Percentiles rank a stretch among this genome's conserved stretches.
Evolutionary conservation across 345 rosid species (phyloP).

Genomic region (Eucalyptus cloeziana): DNA sequence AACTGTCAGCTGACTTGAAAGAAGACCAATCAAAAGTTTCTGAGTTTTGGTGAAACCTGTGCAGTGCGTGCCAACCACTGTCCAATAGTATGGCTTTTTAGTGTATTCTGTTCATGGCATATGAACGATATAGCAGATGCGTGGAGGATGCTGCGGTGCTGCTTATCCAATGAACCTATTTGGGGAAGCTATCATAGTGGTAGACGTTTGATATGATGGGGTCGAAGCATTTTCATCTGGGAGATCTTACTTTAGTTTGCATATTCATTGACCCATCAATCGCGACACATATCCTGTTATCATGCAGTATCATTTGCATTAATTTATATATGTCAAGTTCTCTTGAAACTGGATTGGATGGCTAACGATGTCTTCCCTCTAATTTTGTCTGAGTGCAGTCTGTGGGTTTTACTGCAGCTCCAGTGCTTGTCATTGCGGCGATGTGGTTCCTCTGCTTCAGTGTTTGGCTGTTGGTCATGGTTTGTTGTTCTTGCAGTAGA

Average conservation of each 20-base stretch:
- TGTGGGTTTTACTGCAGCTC: constrained; percentile 73
- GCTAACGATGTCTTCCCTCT: background rate
- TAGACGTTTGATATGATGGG: background rate
- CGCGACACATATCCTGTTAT: background rate
- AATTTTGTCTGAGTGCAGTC: constrained; percentile 40
- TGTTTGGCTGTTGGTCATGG: constrained; percentile 30
- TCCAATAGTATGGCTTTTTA: background rate
- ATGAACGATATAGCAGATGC: background rate
- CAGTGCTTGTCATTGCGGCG: constrained; percentile 47
- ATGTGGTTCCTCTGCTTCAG: constrained; percentile 82
- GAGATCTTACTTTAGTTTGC: background rate
- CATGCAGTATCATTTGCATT: background rate
- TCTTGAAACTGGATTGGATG: background rate
- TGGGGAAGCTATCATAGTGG: background rate
- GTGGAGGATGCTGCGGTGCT: background rate
- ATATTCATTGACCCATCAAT: background rate
- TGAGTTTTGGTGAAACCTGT: background rate
- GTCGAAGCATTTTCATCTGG: background rate
- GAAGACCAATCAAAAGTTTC: background rate
- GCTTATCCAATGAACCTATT: background rate
- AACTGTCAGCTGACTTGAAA: background rate
- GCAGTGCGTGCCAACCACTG: background rate
- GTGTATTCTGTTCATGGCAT: background rate
- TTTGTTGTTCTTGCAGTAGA: constrained; percentile 28
- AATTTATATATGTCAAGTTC: background rate